These are phyloP conservation scores for Leccinum obscurum DNA, from an alignment of 768 basidiomycete species.

Conservation along the genomic window DNA sequence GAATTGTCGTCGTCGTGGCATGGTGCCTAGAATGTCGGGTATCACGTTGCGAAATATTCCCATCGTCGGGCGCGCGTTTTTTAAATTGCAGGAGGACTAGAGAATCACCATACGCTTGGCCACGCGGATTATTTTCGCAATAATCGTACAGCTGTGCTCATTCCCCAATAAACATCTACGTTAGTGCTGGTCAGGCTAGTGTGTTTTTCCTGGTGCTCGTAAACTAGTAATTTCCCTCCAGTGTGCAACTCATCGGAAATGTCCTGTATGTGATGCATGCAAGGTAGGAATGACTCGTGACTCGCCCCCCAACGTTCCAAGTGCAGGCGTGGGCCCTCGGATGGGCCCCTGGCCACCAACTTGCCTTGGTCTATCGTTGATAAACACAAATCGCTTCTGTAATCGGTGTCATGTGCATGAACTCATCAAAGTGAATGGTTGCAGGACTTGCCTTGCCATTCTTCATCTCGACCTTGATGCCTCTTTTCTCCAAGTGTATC, in stretches of 20 bases:
- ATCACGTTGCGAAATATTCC: slow-evolving; percentile 50
- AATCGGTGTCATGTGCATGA: neutral
- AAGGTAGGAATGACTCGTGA: slow-evolving; percentile 26
- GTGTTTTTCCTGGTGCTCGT: neutral
- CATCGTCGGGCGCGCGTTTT: slow-evolving; percentile 28
- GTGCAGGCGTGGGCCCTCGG: slow-evolving; percentile 26
- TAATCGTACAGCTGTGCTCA: neutral
- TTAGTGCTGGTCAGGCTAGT: neutral
- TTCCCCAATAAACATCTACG: neutral
- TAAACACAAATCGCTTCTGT: slow-evolving; percentile 16
- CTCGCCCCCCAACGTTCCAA: slow-evolving; percentile 27
- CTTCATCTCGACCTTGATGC: slow-evolving; percentile 15
- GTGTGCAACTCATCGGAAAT: slow-evolving; percentile 2
- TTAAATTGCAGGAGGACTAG: slow-evolving; percentile 1
- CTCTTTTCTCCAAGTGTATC: slow-evolving; percentile 23
- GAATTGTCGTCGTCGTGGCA: too few species aligned
- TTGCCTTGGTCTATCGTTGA: slow-evolving; percentile 8
- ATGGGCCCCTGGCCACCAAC: slow-evolving; percentile 3
- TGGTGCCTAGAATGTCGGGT: slow-evolving; percentile 34
- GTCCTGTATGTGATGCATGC: slow-evolving; percentile 13
- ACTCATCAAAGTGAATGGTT: neutral
- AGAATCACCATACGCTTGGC: neutral
- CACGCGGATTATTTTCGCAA: neutral
- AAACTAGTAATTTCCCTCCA: neutral
- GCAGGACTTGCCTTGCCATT: slow-evolving; percentile 21